Conservation (phyloP, 176 grass and related monocot species). For the Melocanna baccifera region DNA sequence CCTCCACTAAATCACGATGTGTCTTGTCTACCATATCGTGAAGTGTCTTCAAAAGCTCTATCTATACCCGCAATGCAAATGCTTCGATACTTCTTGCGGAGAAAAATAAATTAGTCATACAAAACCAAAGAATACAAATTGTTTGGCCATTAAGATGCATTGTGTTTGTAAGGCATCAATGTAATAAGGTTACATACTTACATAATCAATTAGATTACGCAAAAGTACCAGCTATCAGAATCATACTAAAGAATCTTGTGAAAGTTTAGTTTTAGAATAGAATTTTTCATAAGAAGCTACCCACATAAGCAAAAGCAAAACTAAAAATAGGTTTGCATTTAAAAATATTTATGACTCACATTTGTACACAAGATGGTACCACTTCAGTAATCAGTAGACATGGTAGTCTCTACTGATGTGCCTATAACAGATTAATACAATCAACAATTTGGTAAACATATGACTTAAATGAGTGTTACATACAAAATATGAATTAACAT, state of each 20-base stretch:
- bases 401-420: neutral
- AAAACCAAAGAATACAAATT: neutral
- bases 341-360: neutral
- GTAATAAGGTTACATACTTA: too few relatives aligned
- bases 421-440: neutral
- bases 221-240: neutral
- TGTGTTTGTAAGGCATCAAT: too few relatives aligned
- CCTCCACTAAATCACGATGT: neutral
- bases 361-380: neutral
- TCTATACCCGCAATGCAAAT: conserved; percentile 7
- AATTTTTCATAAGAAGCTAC: neutral
- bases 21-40: conserved; percentile 7
- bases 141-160: neutral
- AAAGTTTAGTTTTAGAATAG: neutral
- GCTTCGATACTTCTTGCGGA: neutral
- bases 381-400: neutral
- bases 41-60: conserved; percentile 18
- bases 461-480: neutral
- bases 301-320: neutral
- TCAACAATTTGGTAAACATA: neutral
- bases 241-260: neutral
- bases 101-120: neutral
- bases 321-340: neutral
- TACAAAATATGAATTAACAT: neutral
- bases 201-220: neutral